Evolutionary conservation across 2,329 filamentous ascomycete species (phyloP).

Genomic region (Metarhizium guizhouense): DNA sequence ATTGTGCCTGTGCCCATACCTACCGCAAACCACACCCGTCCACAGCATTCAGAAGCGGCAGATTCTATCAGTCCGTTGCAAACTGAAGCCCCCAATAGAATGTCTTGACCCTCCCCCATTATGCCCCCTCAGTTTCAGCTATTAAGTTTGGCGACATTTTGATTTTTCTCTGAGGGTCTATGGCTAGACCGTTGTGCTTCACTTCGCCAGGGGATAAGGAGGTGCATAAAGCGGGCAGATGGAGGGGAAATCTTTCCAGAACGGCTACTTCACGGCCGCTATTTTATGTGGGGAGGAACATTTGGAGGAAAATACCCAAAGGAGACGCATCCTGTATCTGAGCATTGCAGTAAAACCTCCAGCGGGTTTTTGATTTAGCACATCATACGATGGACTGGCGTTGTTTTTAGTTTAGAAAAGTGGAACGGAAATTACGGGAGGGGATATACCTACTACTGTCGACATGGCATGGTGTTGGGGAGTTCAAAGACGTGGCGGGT

Average conservation of each 20-base stretch:
- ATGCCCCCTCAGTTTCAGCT: background rate
- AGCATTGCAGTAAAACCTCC: background rate
- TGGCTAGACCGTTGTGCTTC: background rate
- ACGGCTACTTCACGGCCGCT: background rate
- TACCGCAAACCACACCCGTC: background rate
- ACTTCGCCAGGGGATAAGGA: background rate
- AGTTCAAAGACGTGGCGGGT: background rate
- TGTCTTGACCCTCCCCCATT: background rate
- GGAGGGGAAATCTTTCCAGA: background rate
- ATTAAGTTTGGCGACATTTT: background rate
- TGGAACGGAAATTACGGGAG: background rate
- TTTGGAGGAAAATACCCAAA: background rate
- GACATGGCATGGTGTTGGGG: background rate
- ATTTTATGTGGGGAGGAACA: background rate
- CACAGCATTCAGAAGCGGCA: background rate
- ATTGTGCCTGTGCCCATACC: conserved; percentile 34
- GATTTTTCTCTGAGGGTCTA: background rate
- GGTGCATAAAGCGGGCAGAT: background rate
- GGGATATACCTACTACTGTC: background rate
- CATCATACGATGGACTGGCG: background rate
- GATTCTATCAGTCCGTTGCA: conserved; percentile 4
- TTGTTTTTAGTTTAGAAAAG: background rate
- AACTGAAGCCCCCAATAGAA: background rate
- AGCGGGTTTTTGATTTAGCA: background rate
- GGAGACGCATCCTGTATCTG: background rate